phyloP scores from a whole-genome alignment of 73 alveolate species.

The Breviolum minutum region DNA sequence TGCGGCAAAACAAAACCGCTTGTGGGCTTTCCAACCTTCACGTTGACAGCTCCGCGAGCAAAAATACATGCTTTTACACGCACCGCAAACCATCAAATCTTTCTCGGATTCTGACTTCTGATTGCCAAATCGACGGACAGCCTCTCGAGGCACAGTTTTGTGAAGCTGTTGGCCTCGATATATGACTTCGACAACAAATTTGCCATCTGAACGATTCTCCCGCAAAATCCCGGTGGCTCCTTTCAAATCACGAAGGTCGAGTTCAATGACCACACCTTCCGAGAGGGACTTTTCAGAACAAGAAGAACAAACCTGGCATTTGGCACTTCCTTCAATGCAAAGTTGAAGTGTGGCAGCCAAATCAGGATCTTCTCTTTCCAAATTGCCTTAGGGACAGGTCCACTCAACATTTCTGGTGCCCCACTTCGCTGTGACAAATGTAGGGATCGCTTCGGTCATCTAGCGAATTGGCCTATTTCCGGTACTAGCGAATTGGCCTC shows the following conservation, averaged over 20 bases:
- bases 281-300: not conserved
- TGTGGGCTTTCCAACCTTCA: slow-evolving; percentile 52
- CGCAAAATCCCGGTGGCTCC: slow-evolving; percentile 45
- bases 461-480: too few relatives aligned
- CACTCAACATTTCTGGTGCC: not conserved
- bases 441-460: not conserved
- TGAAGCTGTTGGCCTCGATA: not conserved
- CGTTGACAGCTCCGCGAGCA: slow-evolving; percentile 76
- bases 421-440: not conserved
- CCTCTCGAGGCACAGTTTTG: not conserved
- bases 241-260: not conserved
- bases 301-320: slow-evolving; percentile 37
- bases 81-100: slow-evolving; percentile 25
- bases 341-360: slow-evolving; percentile 38
- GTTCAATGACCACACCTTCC: not conserved
- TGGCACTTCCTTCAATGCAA: not conserved
- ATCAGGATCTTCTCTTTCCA: slow-evolving; percentile 16
- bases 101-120: not conserved
- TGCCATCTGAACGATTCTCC: not conserved
- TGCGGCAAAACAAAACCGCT: slow-evolving; percentile 8
- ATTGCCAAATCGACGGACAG: not conserved
- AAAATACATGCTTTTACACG: slow-evolving; percentile 24
- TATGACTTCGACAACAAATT: not conserved
- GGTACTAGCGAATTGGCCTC: too few relatives aligned
- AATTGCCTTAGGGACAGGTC: not conserved